Evolutionary conservation across 306 rosid species (phyloP), one percentile per base, ranked within the genome.

Genomic region (Quercus agrifolia): DNA sequence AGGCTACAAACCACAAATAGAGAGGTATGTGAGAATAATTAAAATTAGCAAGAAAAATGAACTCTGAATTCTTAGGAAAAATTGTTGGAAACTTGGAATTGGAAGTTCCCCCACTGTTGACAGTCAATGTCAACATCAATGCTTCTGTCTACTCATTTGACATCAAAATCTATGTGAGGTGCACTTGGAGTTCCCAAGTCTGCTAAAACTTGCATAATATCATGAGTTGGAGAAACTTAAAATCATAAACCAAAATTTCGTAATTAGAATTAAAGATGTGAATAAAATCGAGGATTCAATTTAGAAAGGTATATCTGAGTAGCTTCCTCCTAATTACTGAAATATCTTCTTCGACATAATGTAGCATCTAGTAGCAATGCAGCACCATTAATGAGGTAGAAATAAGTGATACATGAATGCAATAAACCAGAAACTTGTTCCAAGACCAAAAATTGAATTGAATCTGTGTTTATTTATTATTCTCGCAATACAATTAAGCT

Each of bases 181-280:
- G 99, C 99, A 88, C 98, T 95, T 3, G 99, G 99, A 83, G 99
- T 91, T 77, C 96, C 96, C 85, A 91, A 80, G 30, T 89, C 93
- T 13, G 79, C 55, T 23, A 84, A 66, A 71, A 88, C 97, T 76
- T 85, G 67, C 59, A 81, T 17, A 44, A 87, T 86, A 62, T 79
- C 85, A 54, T 84, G 81, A 56, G 74, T 81, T 56, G 73, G 71
- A 44, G 84, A 10, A 19, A 79, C 88, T 88, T 89, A 62, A 80
- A 74, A 81, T 20, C 46, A 66, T 3, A 35, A 35, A 6, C 41
- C 41, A 35, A 35, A 35, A 35, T 35, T 35, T 35, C 9, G 2
- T 6, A 35, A 35, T 35, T 35, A 35, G 41, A 35, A 35, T 6
- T 35, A 35, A 35, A 35, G 41, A 35, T 35, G 41, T 35, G 41